These are phyloP conservation scores for Sporisorium reilianum DNA, from an alignment of 1,284 basidiomycete species.

Conservation along the genomic window DNA sequence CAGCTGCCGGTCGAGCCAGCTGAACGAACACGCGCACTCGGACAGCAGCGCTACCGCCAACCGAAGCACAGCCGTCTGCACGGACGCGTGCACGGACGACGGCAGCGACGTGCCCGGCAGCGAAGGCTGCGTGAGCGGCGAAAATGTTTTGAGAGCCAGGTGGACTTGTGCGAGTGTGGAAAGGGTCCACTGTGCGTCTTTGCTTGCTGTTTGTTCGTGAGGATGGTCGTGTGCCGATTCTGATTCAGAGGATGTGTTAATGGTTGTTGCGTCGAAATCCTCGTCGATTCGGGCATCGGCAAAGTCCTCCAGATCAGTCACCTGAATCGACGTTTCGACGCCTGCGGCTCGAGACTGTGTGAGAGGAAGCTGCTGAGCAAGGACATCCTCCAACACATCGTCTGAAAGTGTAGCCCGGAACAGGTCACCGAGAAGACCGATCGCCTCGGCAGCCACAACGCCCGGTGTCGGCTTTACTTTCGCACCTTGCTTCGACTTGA, in stretches of 20 bases:
- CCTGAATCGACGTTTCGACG: neutral
- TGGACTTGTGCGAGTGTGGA: conserved; percentile 44
- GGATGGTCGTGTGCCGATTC: neutral
- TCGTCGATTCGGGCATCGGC: neutral
- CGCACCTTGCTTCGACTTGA: conserved; percentile 12
- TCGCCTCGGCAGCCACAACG: conserved; percentile 17
- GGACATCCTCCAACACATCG: neutral
- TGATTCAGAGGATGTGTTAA: too few species aligned
- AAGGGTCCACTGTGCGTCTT: conserved; percentile 31
- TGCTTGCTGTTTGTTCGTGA: neutral
- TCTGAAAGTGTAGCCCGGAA: conserved; percentile 25
- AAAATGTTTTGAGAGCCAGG: conserved; percentile 34
- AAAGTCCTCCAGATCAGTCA: conserved; percentile 28
- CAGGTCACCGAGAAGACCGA: conserved; percentile 26
- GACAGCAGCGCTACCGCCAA: conserved; percentile 20
- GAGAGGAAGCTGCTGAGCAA: neutral
- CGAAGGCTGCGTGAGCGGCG: conserved; percentile 31
- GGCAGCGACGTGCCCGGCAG: conserved; percentile 30
- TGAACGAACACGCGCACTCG: conserved; percentile 26
- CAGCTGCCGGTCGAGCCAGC: conserved; percentile 41
- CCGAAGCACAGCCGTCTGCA: conserved; percentile 20
- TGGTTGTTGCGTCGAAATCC: neutral
- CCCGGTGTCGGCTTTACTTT: conserved; percentile 22
- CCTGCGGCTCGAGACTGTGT: neutral
- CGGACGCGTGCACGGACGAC: conserved; percentile 3